A percentile compares a stretch with the other conserved stretches of the same genome.
phyloP scores from a whole-genome alignment of 2,329 filamentous ascomycete species.

The Arthroderma sp. region DNA sequence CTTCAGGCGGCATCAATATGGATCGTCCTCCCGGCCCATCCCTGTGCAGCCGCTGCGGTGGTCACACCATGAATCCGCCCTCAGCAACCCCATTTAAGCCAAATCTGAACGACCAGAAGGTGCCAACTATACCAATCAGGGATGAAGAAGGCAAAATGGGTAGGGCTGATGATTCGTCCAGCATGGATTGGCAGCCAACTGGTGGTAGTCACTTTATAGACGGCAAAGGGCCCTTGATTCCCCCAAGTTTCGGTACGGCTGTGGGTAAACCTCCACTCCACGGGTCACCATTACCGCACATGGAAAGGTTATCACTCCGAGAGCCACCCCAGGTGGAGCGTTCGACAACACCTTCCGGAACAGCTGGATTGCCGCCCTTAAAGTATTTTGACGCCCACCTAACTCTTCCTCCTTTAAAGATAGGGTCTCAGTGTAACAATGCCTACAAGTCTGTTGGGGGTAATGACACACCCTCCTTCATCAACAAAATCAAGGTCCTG shows the following conservation, averaged over 20 bases:
- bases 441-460: too few species aligned
- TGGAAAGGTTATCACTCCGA: too few species aligned
- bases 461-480: slow-evolving; percentile 32
- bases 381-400: slow-evolving; percentile 30
- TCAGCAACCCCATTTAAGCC: slow-evolving; percentile 29
- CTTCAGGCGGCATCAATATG: slow-evolving; percentile 17
- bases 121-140: too few species aligned
- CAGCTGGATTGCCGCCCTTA: too few species aligned
- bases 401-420: slow-evolving; percentile 42
- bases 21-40: slow-evolving; percentile 23
- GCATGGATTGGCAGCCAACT: too few species aligned
- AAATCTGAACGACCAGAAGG: slow-evolving; percentile 7
- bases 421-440: slow-evolving; percentile 10
- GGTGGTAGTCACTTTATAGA: background rate
- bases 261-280: too few species aligned
- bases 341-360: too few species aligned
- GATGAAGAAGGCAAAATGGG: too few species aligned
- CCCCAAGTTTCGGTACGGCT: too few species aligned
- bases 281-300: too few species aligned
- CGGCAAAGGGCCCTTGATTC: background rate
- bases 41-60: slow-evolving; percentile 32
- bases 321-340: too few species aligned
- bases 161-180: too few species aligned
- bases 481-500: slow-evolving; percentile 64
- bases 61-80: slow-evolving; percentile 32